Evolutionary conservation across 2,329 filamentous ascomycete genomes (phyloP), one percentile per base, ranked within the genome.

Genomic region (Aspergillus sp.): DNA sequence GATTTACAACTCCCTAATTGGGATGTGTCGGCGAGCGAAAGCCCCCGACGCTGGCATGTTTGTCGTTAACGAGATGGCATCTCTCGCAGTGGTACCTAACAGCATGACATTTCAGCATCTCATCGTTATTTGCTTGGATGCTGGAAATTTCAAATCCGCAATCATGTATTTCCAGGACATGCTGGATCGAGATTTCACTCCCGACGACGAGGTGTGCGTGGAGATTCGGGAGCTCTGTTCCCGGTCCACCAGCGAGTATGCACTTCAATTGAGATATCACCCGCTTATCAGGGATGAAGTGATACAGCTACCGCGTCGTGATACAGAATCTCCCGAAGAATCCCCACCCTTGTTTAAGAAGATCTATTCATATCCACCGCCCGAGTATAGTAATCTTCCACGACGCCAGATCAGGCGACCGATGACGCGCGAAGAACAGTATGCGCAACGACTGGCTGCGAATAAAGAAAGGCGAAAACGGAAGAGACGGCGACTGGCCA

Each of bases 1-100:
- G 4, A 87, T 86, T 0, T 90, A 87, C 76, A 89, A 90, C 65
- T 71, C 81, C 5, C 76, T 90, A 7, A 78, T 88, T 57, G 75
- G 75, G 49, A 81, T 81, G 59, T 85, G 82, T 63, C 73, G 74
- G 54, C 69, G 63, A 61, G 75, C 66, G 63, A 68, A 70, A 6
- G 79, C 82, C 58, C 83, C 84, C 58, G 78, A 83, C 42, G 75
- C 83, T 6, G 85, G 85, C 49, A 85, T 87, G 73, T 88, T 86
- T 67, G 73, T 89, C 2, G 82, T 85, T 10, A 78, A 81, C 16
- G 87, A 90, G 67, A 87, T 90, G 82, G 77, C 82, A 6, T 78
- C 82, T 10, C 74, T 87, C 9, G 76, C 77, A 7, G 73, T 89
- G 29, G 67, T 77, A 16, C 85, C 87, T 0, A 80, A 87, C 60